phyloP scores from a whole-genome alignment of 192 early-diverging fungal genomes.

The Entomortierella parvispora region DNA sequence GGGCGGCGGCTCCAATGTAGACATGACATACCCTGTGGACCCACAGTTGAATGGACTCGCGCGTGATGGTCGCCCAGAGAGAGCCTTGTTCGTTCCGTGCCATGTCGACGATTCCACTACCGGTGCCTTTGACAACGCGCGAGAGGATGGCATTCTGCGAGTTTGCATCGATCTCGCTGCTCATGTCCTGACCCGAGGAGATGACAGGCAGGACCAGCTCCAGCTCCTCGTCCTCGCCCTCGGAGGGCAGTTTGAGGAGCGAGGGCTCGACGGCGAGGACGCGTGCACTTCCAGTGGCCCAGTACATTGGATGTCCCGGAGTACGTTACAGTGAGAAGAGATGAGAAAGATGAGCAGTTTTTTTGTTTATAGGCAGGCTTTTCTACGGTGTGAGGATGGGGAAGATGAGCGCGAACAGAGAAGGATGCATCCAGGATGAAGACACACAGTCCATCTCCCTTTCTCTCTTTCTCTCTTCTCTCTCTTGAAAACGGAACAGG shows the following conservation, averaged over 20 bases:
- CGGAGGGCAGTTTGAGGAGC: conserved; percentile 18
- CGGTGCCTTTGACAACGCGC: conserved; percentile 33
- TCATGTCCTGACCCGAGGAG: conserved; percentile 31
- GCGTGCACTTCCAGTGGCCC: conserved; percentile 58
- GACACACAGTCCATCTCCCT: too few relatives aligned
- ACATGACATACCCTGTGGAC: conserved; percentile 58
- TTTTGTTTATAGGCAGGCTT: too few relatives aligned
- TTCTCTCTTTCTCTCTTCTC: too few relatives aligned
- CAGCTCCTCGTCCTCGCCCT: conserved; percentile 36
- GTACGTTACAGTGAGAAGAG: too few relatives aligned
- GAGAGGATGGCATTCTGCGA: conserved; percentile 37
- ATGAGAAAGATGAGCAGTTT: too few relatives aligned
- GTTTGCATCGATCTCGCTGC: conserved; percentile 18
- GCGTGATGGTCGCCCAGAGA: conserved; percentile 70
- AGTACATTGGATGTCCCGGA: conserved; percentile 54
- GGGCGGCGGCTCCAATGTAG: too few relatives aligned
- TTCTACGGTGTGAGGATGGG: too few relatives aligned
- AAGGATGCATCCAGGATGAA: too few relatives aligned
- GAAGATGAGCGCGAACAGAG: too few relatives aligned
- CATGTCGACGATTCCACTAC: conserved; percentile 57
- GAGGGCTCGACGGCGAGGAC: conserved; percentile 46
- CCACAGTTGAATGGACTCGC: conserved; percentile 73
- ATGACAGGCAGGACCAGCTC: conserved; percentile 41
- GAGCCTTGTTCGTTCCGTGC: conserved; percentile 59
- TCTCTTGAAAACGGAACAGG: too few relatives aligned